Base-by-base conservation (phyloP, 805 yeast genomes). In the Candida broadrunensis region DNA sequence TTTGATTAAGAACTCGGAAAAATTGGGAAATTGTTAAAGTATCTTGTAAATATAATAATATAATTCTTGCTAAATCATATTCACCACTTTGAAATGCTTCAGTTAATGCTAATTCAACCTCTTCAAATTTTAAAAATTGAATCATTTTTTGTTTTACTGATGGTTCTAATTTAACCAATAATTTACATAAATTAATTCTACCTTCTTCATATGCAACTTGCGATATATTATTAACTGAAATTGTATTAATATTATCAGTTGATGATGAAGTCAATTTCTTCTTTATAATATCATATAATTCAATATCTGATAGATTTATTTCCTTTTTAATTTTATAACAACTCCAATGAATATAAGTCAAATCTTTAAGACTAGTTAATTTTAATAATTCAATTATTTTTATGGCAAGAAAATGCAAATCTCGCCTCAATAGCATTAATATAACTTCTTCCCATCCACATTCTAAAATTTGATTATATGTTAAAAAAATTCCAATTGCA, bases 131-230 rank as follows among this genome's bases (percentile, higher is more conserved):
- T 18, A 88, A 57, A 27, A 88, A 70, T 37, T 83, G 67, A 9
- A 48, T 48, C 1, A 88, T 76, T 46, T 84, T 85, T 42, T 77
- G 73, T 5, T 71, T 65, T 1, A 84, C 73, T 12, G 73, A 65
- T 1, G 85, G 83, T 54, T 93, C 98, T 43, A 80, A 61, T 36
- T 80, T 74, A 11, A 86, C 70, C n/a, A 93, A 60, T 33, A 74
- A 66, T 39, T 83, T 78, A 27, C 96, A 83, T 17, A 93, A 62
- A 18, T 72, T 68, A 9, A 75, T 58, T 20, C 98, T 70, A 1
- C 98, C 98, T 60, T 91, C 97, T 51, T 83, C 82, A 51, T 75
- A 77, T 1, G 96, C 93, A 14, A 77, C 71, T 7, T 70, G 65
- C 0, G 88, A 80, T 20, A 88, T 77, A 20, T 72, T 67, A 5